Evolutionary conservation across 2,329 filamentous ascomycete species (phyloP).

Genomic region (Microdochium trichocladiopsis): DNA sequence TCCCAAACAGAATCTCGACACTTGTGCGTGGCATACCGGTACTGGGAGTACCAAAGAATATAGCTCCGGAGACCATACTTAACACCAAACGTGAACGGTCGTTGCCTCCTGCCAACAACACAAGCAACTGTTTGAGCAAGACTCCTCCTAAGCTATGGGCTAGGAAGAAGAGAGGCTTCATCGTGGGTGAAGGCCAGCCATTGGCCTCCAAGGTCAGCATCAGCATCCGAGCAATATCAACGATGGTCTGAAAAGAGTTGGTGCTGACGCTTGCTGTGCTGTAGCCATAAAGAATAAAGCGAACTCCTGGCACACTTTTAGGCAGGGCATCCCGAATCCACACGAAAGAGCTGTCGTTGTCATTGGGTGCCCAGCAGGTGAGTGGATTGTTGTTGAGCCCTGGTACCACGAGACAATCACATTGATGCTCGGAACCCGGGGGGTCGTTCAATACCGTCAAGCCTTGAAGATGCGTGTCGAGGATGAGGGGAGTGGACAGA

Average conservation of each 20-base stretch:
- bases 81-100: slow-evolving; percentile 2
- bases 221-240: slow-evolving; percentile 10
- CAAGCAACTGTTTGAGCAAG: slow-evolving; percentile 13
- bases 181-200: slow-evolving; percentile 7
- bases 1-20: slow-evolving; percentile 9
- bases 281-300: slow-evolving; percentile 15
- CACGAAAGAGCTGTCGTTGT: slow-evolving; percentile 14
- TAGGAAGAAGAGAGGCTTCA: slow-evolving; percentile 15
- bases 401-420: slow-evolving; percentile 13
- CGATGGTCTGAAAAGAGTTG: slow-evolving; percentile 15
- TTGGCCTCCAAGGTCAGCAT: slow-evolving; percentile 8
- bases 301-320: slow-evolving; percentile 5
- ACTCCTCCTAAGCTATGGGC: slow-evolving; percentile 20
- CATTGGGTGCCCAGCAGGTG: slow-evolving; percentile 14
- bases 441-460: slow-evolving; percentile 13
- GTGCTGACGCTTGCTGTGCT: not conserved
- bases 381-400: slow-evolving; percentile 14
- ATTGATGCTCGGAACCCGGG: slow-evolving; percentile 5
- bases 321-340: slow-evolving; percentile 18
- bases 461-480: slow-evolving; percentile 13
- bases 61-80: slow-evolving; percentile 6
- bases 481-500: slow-evolving; percentile 2
- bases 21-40: slow-evolving; percentile 11
- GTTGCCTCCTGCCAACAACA: slow-evolving; percentile 6
- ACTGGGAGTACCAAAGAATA: slow-evolving; percentile 16